Evolutionary conservation across 345 rosid species (phyloP).

Genomic region (Combretum micranthum): DNA sequence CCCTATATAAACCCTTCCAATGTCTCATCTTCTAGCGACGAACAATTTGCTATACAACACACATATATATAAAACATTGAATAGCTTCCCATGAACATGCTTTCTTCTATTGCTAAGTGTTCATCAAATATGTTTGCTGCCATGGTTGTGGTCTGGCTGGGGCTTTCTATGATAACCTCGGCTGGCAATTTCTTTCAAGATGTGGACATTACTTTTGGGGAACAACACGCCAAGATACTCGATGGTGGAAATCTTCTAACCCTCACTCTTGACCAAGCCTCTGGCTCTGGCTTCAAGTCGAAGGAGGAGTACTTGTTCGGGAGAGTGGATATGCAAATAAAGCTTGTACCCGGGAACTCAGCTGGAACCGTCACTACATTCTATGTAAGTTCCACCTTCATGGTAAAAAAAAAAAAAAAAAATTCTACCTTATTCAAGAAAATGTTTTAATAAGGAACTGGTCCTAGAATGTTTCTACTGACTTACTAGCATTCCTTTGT

Average conservation of each 20-base stretch:
- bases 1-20: no score
- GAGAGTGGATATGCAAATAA: conserved; percentile 37
- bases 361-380: conserved; percentile 52
- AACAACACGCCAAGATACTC: conserved; percentile 39
- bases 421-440: no score
- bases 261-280: conserved; percentile 36
- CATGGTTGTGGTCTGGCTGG: neutral
- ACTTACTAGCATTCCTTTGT: neutral
- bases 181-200: conserved; percentile 33
- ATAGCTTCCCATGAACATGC: no score
- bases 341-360: conserved; percentile 47
- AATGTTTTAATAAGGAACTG: neutral
- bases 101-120: no score
- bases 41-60: no score
- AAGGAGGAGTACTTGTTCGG: conserved; percentile 47
- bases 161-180: neutral
- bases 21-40: no score
- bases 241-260: conserved; percentile 50
- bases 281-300: no score
- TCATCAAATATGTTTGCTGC: neutral
- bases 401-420: no score
- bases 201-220: conserved; percentile 51
- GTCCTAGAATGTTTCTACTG: neutral
- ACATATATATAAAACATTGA: no score
- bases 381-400: conserved; percentile 21